Evolutionary conservation across 805 yeast genomes (phyloP), one percentile per base, ranked within the genome.

Genomic region (Hanseniaspora guilliermondii): DNA sequence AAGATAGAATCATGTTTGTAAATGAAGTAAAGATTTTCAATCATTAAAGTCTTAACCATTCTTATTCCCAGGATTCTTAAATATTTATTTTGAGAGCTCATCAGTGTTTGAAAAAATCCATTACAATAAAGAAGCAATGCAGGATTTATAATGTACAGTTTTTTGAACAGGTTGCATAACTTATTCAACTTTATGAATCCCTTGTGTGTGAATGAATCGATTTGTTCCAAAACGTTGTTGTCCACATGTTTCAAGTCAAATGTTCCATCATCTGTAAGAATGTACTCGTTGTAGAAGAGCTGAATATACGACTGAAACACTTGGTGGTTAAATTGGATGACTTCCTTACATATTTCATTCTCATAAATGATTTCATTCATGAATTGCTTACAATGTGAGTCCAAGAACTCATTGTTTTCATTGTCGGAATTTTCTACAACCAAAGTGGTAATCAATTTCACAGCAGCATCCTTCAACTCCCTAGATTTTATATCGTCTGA

Each of bases 361-460:
- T 44, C 41, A 21, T 52, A 52, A 12, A 52, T 52, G 6, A 52
- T 41, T 21, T 52, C 46, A 27, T 52, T 52, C 55, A 52, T 44
- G 40, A 52, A 52, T 7, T 35, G 35, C 22, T 52, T 52, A 2
- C 55, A 47, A 25, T 52, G 46, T 4, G 21, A 2, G 25, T 52
- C 55, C 19, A 52, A 37, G 38, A 39, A 42, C 17, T 44, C 37
- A 19, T 44, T 44, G 24, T 17, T 52, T 21, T 52, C 42, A 6
- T 44, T 21, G 6, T 52, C 47, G 4, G 19, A 30, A 11, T 52
- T 49, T 21, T 52, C 55, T 12, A 30, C 45, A 22, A 52, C 40
- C 8, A 52, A 27, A 19, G 36, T 25, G 17, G 37, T 52, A 11
- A 52, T 36, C 17, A 52, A 21, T 7, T 37, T 22, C 9, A 52